Evolutionary conservation across 2,329 filamentous ascomycete species (phyloP).

Genomic region (Neocucurbitaria cava): DNA sequence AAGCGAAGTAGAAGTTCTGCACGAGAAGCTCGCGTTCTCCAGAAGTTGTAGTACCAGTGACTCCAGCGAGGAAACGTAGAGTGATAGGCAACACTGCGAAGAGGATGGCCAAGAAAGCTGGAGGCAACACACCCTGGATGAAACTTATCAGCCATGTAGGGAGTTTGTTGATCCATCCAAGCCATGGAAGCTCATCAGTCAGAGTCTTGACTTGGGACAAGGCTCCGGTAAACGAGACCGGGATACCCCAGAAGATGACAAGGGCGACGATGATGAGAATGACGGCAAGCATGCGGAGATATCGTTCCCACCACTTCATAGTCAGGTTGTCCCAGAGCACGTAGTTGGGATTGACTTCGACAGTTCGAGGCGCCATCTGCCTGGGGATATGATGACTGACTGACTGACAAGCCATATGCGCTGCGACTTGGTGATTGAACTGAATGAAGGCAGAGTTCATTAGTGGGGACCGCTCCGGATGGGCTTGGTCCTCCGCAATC

Average conservation of each 20-base stretch:
- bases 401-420: conserved; percentile 96
- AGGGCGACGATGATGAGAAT: conserved; percentile 72
- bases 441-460: conserved; percentile 99
- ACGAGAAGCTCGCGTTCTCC: conserved; percentile 81
- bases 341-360: conserved; percentile 93
- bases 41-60: conserved; percentile 83
- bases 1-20: conserved; percentile 90
- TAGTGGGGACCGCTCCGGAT: conserved; percentile 83
- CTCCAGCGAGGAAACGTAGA: conserved; percentile 72
- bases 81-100: conserved; percentile 83
- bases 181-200: conserved; percentile 70
- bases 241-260: conserved; percentile 88
- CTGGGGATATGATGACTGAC: conserved; percentile 89
- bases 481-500: conserved; percentile 86
- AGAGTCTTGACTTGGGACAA: conserved; percentile 79
- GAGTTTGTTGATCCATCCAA: conserved; percentile 71
- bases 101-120: conserved; percentile 76
- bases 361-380: conserved; percentile 88
- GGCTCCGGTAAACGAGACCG: conserved; percentile 85
- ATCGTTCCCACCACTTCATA: conserved; percentile 91
- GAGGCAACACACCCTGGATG: conserved; percentile 86
- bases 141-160: conserved; percentile 68
- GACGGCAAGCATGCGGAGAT: conserved; percentile 73
- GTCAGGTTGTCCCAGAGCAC: conserved; percentile 98
- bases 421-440: conserved; percentile 96